A percentile compares a stretch with the other conserved stretches of the same genome.
Conservation (phyloP, 1,139 yeast genomes). For the Pichia inconspicua region DNA sequence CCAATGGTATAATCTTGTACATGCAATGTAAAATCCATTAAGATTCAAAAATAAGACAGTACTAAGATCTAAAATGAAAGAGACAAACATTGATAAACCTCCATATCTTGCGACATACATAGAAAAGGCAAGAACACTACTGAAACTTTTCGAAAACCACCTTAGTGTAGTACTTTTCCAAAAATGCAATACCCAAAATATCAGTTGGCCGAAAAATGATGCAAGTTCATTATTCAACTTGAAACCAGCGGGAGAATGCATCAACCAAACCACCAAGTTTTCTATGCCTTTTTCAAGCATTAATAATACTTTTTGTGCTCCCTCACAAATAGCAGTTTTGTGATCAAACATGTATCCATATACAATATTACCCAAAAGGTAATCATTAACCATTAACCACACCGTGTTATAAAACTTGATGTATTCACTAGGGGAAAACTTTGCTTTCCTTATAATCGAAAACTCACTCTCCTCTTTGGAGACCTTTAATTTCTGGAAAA, state of each 20-base stretch:
- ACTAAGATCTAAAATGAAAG: constrained; percentile 57
- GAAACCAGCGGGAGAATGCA: constrained; percentile 89
- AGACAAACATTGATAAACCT: constrained; percentile 64
- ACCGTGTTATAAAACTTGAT: constrained; percentile 80
- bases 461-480: constrained; percentile 23
- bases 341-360: constrained; percentile 15
- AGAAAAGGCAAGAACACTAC: constrained; percentile 26
- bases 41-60: constrained; percentile 64
- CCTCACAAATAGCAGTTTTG: neutral
- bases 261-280: constrained; percentile 60
- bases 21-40: constrained; percentile 66
- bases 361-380: constrained; percentile 61
- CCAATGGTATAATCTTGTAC: constrained; percentile 72
- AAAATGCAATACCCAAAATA: constrained; percentile 73
- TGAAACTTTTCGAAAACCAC: constrained; percentile 14
- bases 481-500: constrained; percentile 50
- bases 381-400: constrained; percentile 82
- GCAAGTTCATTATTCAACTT: constrained; percentile 86
- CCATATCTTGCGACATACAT: constrained; percentile 40
- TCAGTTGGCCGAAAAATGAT: constrained; percentile 75
- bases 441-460: constrained; percentile 28
- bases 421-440: constrained; percentile 55
- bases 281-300: constrained; percentile 35
- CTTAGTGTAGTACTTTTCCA: constrained; percentile 41
- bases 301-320: constrained; percentile 1